Evolutionary conservation across 2,329 filamentous ascomycete species (phyloP), one percentile per base, ranked within the genome.

Genomic region (Pseudocercospora macadamiae): DNA sequence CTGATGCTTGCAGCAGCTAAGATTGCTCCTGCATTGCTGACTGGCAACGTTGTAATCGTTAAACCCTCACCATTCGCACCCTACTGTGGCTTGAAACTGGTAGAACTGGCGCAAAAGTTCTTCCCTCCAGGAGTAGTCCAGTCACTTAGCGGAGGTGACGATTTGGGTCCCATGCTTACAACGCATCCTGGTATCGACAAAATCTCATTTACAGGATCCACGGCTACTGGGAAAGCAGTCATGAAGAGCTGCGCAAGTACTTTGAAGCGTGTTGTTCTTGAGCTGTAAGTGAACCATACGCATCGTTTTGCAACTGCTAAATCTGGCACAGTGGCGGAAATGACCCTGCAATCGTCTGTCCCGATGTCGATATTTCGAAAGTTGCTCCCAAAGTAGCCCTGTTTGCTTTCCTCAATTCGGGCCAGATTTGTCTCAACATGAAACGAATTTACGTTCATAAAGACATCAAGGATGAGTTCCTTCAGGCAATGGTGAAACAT

Each of bases 101-200:
- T 78, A 9, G 84, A 88, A 70, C 70, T 89, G 2, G 83, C 79
- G 0, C 78, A 82, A 57, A 69, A 79, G 18, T 76, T 86, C 72
- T 84, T 87, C 72, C 84, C 84, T 1, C 80, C 83, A 0, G 86
- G 86, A 34, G 83, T 89, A n/a, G 69, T 88, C 1, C 85, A 88
- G 66, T 82, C 77, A 0, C 71, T 89, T 1, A 82, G 82, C 52
- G 86, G 86, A 5, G 83, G 83, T 52, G 85, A 88, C 64, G 75
- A 78, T 39, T 79, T 89, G 4, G 86, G 86, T 3, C 83, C 82
- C 0, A 79, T 78, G 78, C 70, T 88, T 51, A 86, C 83, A 0
- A 71, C 69, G 14, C 85, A 88, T 65, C 83, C 83, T 0, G 82
- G 78, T 16, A 80, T 88, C 55, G 78, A 81, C 57, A 88, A 86